phyloP scores from a whole-genome alignment of 2,329 filamentous ascomycete genomes.

The Aspergillus ochraceus region DNA sequence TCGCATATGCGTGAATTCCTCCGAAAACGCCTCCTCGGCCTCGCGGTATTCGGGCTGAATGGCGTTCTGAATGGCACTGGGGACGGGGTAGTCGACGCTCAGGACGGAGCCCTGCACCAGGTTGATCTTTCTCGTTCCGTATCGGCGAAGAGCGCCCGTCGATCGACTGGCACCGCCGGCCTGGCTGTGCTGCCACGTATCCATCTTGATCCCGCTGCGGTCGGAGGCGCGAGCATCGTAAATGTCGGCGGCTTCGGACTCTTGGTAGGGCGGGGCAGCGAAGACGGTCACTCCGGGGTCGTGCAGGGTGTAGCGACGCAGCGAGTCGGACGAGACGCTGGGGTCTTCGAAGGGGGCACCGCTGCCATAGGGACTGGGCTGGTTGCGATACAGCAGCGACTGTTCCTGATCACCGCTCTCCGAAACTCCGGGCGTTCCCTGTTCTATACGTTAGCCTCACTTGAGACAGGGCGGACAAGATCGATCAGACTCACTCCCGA shows the following conservation, averaged over 20 bases:
- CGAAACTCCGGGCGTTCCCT: conserved; percentile 10
- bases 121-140: conserved; percentile 95
- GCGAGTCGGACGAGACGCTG: conserved; percentile 39
- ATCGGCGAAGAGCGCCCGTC: conserved; percentile 67
- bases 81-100: conserved; percentile 95
- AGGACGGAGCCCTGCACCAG: conserved; percentile 94
- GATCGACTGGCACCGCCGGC: conserved; percentile 69
- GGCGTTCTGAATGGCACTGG: conserved; percentile 94
- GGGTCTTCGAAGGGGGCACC: conserved; percentile 49
- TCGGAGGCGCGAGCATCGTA: conserved; percentile 58
- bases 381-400: conserved; percentile 32
- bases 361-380: conserved; percentile 42
- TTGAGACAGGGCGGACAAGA: background rate
- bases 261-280: conserved; percentile 52
- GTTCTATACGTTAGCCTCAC: background rate
- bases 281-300: conserved; percentile 58
- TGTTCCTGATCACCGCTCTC: conserved; percentile 21
- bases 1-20: conserved; percentile 97
- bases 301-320: conserved; percentile 34
- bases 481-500: background rate
- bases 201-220: conserved; percentile 44
- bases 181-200: conserved; percentile 56
- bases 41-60: conserved; percentile 88
- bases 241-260: conserved; percentile 52
- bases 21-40: conserved; percentile 76